phyloP scores from a whole-genome alignment of 805 yeast genomes.

The Vanderwaltozyma polyspora region DNA sequence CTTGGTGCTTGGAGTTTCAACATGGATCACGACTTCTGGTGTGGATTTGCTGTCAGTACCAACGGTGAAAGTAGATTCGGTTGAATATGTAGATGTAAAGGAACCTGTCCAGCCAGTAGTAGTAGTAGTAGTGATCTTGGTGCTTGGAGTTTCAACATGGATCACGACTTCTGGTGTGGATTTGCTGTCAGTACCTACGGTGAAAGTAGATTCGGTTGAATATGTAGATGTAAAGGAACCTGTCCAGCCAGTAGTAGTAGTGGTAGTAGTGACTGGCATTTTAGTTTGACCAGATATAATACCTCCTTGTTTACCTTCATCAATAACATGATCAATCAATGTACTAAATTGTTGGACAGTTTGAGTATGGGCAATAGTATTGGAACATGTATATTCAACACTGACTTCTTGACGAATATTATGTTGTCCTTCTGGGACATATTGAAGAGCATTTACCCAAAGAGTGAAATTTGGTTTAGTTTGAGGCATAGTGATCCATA shows the following conservation, averaged over 20 bases:
- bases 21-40: conserved; percentile 1
- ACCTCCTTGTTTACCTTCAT: conserved; percentile 10
- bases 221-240: conserved; percentile 8
- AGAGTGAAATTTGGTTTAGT: conserved; percentile 21
- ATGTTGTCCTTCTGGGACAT: conserved; percentile 11
- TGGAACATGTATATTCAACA: conserved; percentile 18
- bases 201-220: conserved; percentile 2
- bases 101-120: conserved; percentile 9
- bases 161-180: not conserved
- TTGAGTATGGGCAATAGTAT: conserved; percentile 17
- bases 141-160: not conserved
- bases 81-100: conserved; percentile 7
- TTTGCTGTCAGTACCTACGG: not conserved
- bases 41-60: conserved; percentile 2
- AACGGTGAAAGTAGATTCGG: not conserved
- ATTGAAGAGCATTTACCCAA: conserved; percentile 27
- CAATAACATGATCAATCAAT: conserved; percentile 7
- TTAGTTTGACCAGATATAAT: conserved; percentile 9
- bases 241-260: conserved; percentile 7
- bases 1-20: conserved; percentile 3
- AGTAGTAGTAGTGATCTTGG: conserved; percentile 1
- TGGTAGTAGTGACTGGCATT: not conserved
- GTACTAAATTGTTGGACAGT: conserved; percentile 9
- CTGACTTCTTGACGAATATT: conserved; percentile 14
- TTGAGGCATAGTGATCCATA: conserved; percentile 12